These are phyloP conservation scores for Sicyos edulis DNA, from an alignment of 306 rosid genomes.

Conservation along the genomic window DNA sequence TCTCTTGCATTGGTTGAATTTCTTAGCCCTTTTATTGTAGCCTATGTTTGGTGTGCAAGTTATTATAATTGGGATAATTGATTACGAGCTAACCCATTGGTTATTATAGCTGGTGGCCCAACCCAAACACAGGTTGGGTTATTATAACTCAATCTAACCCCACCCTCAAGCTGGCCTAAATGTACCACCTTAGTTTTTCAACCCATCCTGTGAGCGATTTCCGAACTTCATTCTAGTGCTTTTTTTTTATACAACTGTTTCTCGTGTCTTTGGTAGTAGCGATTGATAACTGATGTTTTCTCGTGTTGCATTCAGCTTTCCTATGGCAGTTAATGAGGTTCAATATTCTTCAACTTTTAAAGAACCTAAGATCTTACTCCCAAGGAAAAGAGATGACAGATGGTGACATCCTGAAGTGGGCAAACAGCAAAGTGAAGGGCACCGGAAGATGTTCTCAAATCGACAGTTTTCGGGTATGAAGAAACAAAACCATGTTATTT, in stretches of 20 bases:
- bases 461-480: conserved; percentile 72
- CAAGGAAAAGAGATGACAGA: conserved; percentile 85
- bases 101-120: too few relatives aligned
- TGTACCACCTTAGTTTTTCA: neutral
- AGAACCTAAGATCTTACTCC: conserved; percentile 75
- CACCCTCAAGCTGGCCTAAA: too few relatives aligned
- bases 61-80: too few relatives aligned
- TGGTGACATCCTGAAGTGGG: conserved; percentile 83
- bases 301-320: conserved; percentile 47
- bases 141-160: too few relatives aligned
- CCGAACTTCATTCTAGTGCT: neutral
- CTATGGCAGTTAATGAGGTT: conserved; percentile 93
- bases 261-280: neutral
- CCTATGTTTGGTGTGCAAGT: too few relatives aligned
- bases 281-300: neutral
- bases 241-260: neutral
- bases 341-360: conserved; percentile 82
- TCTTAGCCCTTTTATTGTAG: too few relatives aligned
- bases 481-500: neutral
- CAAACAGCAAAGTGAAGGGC: conserved; percentile 71
- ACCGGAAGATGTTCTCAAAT: conserved; percentile 65
- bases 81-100: too few relatives aligned
- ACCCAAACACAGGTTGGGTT: too few relatives aligned
- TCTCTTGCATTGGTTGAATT: too few relatives aligned
- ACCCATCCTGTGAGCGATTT: neutral